Conservation (phyloP, 208 protist species). For the Acanthamoeba royreba region DNA sequence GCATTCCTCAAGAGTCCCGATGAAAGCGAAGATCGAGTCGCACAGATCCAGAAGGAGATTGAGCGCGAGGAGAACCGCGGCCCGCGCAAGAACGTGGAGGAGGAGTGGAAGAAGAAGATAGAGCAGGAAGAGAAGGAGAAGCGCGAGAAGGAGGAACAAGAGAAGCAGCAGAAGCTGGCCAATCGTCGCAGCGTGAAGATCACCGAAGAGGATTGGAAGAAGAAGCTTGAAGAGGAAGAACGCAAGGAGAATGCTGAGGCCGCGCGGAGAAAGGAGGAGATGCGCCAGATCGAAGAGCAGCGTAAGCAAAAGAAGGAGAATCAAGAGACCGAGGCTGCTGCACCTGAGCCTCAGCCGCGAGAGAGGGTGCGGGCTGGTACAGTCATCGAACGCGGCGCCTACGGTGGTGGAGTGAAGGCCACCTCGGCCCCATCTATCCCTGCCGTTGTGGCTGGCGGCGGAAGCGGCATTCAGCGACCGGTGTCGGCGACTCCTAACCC, state of each 20-base stretch:
- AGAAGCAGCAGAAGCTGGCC: neutral
- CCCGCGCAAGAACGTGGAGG: neutral
- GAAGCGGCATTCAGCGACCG: neutral
- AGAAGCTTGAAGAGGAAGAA: neutral
- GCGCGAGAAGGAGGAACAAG: neutral
- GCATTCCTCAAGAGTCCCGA: neutral
- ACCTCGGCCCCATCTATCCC: neutral
- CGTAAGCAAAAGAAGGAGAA: neutral
- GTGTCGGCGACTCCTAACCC: neutral
- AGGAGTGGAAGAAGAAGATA: conserved; percentile 6
- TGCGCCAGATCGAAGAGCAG: neutral
- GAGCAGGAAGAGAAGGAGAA: conserved; percentile 24
- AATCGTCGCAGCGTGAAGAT: neutral
- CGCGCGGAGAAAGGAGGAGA: too few relatives aligned
- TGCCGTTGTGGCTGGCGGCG: neutral
- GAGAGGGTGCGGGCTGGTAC: neutral
- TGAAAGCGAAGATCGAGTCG: neutral
- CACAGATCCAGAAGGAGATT: neutral
- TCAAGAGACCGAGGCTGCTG: neutral
- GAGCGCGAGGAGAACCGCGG: neutral
- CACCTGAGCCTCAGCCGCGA: neutral
- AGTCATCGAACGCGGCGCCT: neutral
- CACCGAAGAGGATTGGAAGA: conserved; percentile 8
- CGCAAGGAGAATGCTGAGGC: neutral
- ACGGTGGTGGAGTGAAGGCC: neutral